These are phyloP conservation scores for Phoenix dactylifera DNA, from an alignment of 176 grass and related monocot genomes.

Conservation along the genomic window DNA sequence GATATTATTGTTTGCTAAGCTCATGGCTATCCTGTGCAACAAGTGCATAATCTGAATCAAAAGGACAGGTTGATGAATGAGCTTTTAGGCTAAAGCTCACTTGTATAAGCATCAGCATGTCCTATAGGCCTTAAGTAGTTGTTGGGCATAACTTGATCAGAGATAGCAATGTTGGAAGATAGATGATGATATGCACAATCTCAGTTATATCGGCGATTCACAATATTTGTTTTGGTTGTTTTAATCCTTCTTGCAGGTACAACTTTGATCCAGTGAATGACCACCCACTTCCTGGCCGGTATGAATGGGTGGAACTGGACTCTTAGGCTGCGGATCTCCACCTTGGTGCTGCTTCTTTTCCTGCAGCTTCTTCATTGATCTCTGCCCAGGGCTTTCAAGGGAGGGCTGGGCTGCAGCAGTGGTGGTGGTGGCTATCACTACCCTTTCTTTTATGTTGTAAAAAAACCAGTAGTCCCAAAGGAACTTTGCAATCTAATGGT, in stretches of 20 bases:
- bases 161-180: too few species aligned
- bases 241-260: neutral
- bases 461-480: constrained; percentile 2
- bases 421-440: neutral
- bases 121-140: too few species aligned
- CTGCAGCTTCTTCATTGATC: neutral
- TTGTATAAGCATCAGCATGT: too few species aligned
- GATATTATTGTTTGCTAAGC: neutral
- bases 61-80: too few species aligned
- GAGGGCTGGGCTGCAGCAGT: constrained; percentile 3
- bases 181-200: too few species aligned
- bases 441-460: constrained; percentile 11
- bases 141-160: too few species aligned
- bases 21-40: too few species aligned
- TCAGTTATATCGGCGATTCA: too few species aligned
- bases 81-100: too few species aligned
- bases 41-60: too few species aligned
- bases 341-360: constrained; percentile 9
- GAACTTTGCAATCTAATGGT: neutral
- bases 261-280: constrained; percentile 19
- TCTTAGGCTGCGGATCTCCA: neutral
- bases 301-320: constrained; percentile 17
- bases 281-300: constrained; percentile 6
- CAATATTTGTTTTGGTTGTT: neutral
- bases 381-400: constrained; percentile 18